Base-by-base conservation (phyloP, 2,329 filamentous ascomycete genomes). In the Xylariaceae sp. region DNA sequence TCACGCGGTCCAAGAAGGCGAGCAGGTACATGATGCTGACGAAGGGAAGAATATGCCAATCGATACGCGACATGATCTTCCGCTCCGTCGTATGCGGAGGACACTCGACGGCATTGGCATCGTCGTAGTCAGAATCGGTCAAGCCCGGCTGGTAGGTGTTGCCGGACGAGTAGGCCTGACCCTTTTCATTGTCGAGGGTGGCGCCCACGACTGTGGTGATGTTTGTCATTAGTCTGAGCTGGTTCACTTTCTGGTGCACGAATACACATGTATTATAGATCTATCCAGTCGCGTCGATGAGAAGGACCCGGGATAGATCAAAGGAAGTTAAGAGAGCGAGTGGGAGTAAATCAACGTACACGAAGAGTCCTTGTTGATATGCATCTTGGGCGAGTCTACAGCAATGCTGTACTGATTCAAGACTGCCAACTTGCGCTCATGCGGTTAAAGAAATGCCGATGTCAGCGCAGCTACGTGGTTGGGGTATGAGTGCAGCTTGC, bases 31-130 rank as follows among this genome's bases (percentile, higher is more conserved):
- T 78, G 61, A 92, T 77, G 70, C 84, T 88, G 56, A 93, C 77
- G 65, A 88, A 88, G 0, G 89, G 89, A 55, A 93, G 77, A 55
- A 93, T 80, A 65, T 82, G 84, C 64, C 85, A 71, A 72, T 92
- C 89, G 69, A 92, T 86, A 74, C 86, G 88, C 62, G 80, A 74
- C 76, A 90, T 81, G 60, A 93, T 78, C 67, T 78, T 82, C 64
- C 79, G 77, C 75, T 91, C 87, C 2, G 82, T 85, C 3, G 82
- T 85, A 71, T 82, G 78, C 55, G 79, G 66, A 39, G 82, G 82
- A 62, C 80, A 82, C 52, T 55, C 69, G 17, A 76, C 69, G 49
- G 64, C 23, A 9, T 51, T 59, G 48, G 70, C 60, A 51, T 73
- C 71, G 56, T 73, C 70, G 61, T 71, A 71, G 56, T 71, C 69